A percentile compares a stretch with the other conserved stretches of the same genome.
Conservation (phyloP, 2,329 filamentous ascomycete species). For the Aspergillus sp. region DNA sequence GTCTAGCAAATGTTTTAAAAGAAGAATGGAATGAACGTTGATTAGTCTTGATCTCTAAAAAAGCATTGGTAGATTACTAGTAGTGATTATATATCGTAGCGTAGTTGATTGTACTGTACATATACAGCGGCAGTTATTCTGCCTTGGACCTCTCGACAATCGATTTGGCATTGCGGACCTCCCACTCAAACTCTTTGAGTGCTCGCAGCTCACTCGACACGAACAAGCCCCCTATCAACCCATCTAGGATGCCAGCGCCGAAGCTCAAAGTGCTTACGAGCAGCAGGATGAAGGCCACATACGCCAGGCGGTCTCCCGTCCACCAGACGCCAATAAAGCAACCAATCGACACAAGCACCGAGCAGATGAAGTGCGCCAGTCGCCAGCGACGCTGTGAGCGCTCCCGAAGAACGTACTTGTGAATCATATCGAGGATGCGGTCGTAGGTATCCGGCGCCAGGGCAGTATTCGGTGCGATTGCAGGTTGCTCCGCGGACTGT, state of each 20-base stretch:
- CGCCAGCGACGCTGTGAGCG: slow-evolving; percentile 63
- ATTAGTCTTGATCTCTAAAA: too few species aligned
- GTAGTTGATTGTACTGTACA: too few species aligned
- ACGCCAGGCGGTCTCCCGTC: slow-evolving; percentile 56
- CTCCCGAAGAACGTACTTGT: slow-evolving; percentile 63
- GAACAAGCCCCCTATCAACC: slow-evolving; percentile 79
- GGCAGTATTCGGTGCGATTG: slow-evolving; percentile 17
- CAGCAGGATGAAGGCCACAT: slow-evolving; percentile 70
- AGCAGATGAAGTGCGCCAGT: slow-evolving; percentile 62
- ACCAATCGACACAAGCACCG: slow-evolving; percentile 59
- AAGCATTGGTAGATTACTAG: too few species aligned
- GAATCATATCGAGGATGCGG: slow-evolving; percentile 63
- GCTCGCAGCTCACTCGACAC: slow-evolving; percentile 74
- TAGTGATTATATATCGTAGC: background rate
- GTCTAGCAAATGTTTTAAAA: background rate
- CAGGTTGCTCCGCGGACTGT: background rate
- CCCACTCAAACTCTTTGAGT: slow-evolving; percentile 88
- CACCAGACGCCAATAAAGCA: slow-evolving; percentile 84
- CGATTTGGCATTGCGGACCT: slow-evolving; percentile 61
- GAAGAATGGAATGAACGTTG: too few species aligned
- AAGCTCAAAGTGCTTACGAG: slow-evolving; percentile 71
- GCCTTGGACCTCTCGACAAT: slow-evolving; percentile 1
- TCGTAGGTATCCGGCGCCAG: slow-evolving; percentile 53
- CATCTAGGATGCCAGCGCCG: slow-evolving; percentile 68
- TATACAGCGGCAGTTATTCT: background rate